Base-by-base conservation (phyloP, 192 early-diverging fungal species). In the Podila epigama region DNA sequence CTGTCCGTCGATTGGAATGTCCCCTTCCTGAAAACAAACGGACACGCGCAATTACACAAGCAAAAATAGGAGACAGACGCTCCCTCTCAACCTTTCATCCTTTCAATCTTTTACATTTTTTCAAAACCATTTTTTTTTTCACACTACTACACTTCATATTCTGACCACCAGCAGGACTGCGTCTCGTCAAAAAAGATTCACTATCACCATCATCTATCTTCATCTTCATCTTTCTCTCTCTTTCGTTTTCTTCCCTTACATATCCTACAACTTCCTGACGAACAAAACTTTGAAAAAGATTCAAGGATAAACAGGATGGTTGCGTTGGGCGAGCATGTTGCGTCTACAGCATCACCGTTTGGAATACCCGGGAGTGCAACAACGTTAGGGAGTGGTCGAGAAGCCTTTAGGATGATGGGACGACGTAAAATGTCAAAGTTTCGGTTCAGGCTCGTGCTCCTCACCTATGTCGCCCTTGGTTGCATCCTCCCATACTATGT, bases 401-500 rank as follows among this genome's bases (percentile, higher is more conserved):
- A 52, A 18, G 50, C 54, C 2, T 61, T 68, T 40, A 37, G 54
- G 32, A 63, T 77, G 55, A 42, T 77, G 33, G 72, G 72, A 20
- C 60, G 58, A 20, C 65, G 72, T 12, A 48, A 60, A 16, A 32
- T 68, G 50, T 41, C 50, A 16, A 77, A 68, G 18, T 53, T 77
- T 42, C 66, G 73, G 42, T 68, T 58, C 39, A 53, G 66, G 15
- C 9, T 42, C 16, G 4, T 68, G 22, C 12, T 68, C 25, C 8
- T 59, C 31, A 7, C 64, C 16, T 77, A 68, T 40, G 3, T 77
- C 2, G 60, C 60, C 11, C 22, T 77, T 39, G 73, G 73, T 1
- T 77, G 73, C 40, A 77, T 77, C 25, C 68, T 77, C 20, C 73
- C 73, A 25, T 68, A 68, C 29, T 77, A 68, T 54, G 61, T 68